Evolutionary conservation across 2,329 filamentous ascomycete species (phyloP), one percentile per base, ranked within the genome.

Genomic region (Zymoseptoria brevis): DNA sequence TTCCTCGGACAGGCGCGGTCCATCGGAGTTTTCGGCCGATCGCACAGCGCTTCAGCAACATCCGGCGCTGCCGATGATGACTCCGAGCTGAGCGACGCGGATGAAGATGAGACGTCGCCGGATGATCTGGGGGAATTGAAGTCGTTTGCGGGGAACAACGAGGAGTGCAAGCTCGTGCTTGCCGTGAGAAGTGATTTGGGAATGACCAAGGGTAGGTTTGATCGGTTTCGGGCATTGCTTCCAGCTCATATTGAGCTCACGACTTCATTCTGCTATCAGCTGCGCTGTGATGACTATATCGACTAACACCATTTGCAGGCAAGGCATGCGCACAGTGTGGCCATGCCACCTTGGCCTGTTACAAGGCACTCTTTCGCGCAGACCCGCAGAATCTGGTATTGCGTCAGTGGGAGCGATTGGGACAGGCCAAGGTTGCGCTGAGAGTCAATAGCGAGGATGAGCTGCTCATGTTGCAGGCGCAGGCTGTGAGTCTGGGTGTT

Each of bases 311-410:
- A 21, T 50, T 7, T 22, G 24, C 57, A 96, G 93, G 93, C 69
- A 99, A 99, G 81, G 96, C 97, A 69, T 94, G 90, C 59, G 94
- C 94, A 7, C 94, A 97, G 76, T 93, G 89, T 76, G 89, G 87
- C 54, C 94, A 97, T 75, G 94, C 94, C n/a, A 96, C 93, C 2
- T 86, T 99, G 58, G 92, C 93, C 57, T 97, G 93, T 83, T 99
- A 96, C 85, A 97, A 96, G 78, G 79, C 86, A 60, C 85, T 95
- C 64, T 76, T 84, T 49, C 74, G 78, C 45, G 80, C 80, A 22
- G 69, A 76, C 51, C 74, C 83, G 13, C 79, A 81, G 53, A 83
- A 85, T 58, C 78, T 78, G 50, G 78, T 96, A 56, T 83, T 99
- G 54, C 81, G 82, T 65, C 87, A 87, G 65, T 99, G 94, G 94